Base-by-base conservation (phyloP, 768 basidiomycete genomes). In the Lepiota venenata region DNA sequence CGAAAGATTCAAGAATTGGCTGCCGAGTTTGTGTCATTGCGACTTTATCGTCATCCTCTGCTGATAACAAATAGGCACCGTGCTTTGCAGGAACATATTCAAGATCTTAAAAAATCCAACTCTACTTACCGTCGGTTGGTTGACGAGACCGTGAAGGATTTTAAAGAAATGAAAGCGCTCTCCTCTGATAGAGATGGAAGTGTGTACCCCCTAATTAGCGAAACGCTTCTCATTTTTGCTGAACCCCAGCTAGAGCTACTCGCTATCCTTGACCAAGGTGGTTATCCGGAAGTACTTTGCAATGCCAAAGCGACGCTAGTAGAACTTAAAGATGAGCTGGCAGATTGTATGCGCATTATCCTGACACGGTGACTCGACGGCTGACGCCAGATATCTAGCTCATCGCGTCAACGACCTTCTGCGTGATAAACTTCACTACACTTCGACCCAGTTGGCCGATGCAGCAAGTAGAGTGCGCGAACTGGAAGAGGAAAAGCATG, bases 351-450 rank as follows among this genome's bases (percentile, higher is more conserved):
- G 47, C 36, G 14, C 39, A 14, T 2, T 39, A 20, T 37, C 18
- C n/a, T 29, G 38, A 21, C 11, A n/a, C 4, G n/a, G 14, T 1
- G 15, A 9, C 4, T 20, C 20, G 9, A 10, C 52, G 46, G 25
- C 39, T 40, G 12, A 12, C 14, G 2, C 35, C 21, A 18, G 7
- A 16, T 41, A 37, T 6, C 8, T 43, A 49, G 50, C 49, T 3
- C 46, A 37, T n/a, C 47, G 47, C 18, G 47, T 58, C 15, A 53
- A 55, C 2, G 74, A 75, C 39, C 60, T 77, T 3, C 63, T 75
- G 1, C 68, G 74, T 20, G 70, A 73, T 52, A 75, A 75, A 52
- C 62, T 74, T 0, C 66, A 71, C 42, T 57, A 68, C 44, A 61
- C 70, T 15, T 64, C 70, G 1, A 61, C 66, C 7, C 66, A 70